Conservation (phyloP, 2,329 filamentous ascomycete genomes). For the Arachnomyces sp. region DNA sequence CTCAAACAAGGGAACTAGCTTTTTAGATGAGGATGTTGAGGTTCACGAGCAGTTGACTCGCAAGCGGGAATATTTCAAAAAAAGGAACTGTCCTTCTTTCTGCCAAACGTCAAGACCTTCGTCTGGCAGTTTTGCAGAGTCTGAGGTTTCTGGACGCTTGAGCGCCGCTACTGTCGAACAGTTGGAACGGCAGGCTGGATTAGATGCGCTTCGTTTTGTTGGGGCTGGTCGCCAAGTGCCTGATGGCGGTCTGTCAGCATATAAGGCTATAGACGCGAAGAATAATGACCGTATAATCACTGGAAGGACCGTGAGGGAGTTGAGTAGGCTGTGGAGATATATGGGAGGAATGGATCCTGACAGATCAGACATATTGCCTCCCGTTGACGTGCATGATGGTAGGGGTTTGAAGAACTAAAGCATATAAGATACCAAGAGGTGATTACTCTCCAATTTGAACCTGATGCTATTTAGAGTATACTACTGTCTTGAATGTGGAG, state of each 20-base stretch:
- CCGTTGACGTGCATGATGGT: no score
- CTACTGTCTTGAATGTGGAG: no score
- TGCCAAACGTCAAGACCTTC: no score
- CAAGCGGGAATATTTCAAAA: conserved; percentile 2
- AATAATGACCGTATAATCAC: neutral
- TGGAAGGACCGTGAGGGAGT: conserved; percentile 10
- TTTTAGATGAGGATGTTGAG: conserved; percentile 10
- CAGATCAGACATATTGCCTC: neutral
- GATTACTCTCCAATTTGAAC: no score
- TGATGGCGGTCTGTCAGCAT: neutral
- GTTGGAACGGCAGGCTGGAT: neutral
- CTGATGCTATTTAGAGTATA: no score
- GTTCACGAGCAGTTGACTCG: conserved; percentile 5
- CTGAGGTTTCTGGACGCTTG: neutral
- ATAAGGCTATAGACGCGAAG: neutral
- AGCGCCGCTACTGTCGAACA: neutral
- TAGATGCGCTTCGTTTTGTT: neutral
- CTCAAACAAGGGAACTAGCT: neutral
- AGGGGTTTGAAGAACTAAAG: no score
- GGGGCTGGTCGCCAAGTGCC: neutral
- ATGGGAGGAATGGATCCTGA: conserved; percentile 21
- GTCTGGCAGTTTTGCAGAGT: neutral
- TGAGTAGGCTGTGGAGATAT: conserved; percentile 15
- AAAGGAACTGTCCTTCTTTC: neutral
- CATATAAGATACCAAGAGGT: no score